Evolutionary conservation across 805 yeast species (phyloP).

Genomic region (Barnettozyma sp.): DNA sequence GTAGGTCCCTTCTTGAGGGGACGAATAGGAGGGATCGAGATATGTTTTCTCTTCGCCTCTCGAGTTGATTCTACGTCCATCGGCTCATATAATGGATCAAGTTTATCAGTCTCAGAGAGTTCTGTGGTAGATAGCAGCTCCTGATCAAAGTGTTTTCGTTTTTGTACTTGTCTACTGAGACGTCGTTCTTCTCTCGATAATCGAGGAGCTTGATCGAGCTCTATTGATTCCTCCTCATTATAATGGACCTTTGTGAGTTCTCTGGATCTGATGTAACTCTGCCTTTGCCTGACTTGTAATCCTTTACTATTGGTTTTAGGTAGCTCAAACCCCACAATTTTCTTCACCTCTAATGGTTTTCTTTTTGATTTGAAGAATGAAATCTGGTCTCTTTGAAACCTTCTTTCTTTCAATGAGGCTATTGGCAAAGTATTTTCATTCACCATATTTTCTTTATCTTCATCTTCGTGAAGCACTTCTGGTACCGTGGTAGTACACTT

Average conservation of each 20-base stretch:
- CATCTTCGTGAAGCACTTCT: no score
- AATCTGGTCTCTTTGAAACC: no score
- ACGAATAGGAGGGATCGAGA: neutral
- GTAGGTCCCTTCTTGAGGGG: constrained; percentile 6
- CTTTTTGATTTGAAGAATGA: neutral
- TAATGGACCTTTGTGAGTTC: constrained; percentile 6
- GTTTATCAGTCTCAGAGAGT: neutral
- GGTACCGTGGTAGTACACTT: no score
- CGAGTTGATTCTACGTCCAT: neutral
- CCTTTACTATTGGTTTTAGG: neutral
- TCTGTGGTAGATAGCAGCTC: neutral
- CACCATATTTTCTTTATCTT: neutral
- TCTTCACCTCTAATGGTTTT: neutral
- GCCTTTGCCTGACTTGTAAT: constrained; percentile 2
- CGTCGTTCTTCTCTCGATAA: constrained; percentile 7
- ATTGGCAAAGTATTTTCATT: neutral
- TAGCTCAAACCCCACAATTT: neutral
- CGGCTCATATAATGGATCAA: constrained; percentile 1
- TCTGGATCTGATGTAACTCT: constrained; percentile 7
- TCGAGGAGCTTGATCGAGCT: neutral
- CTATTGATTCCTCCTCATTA: neutral
- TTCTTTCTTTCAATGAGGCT: no score
- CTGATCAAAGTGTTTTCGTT: neutral
- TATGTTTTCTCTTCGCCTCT: neutral
- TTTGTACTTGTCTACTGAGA: constrained; percentile 3